Base-by-base conservation (phyloP, 345 rosid species). In the Brassica incana region DNA sequence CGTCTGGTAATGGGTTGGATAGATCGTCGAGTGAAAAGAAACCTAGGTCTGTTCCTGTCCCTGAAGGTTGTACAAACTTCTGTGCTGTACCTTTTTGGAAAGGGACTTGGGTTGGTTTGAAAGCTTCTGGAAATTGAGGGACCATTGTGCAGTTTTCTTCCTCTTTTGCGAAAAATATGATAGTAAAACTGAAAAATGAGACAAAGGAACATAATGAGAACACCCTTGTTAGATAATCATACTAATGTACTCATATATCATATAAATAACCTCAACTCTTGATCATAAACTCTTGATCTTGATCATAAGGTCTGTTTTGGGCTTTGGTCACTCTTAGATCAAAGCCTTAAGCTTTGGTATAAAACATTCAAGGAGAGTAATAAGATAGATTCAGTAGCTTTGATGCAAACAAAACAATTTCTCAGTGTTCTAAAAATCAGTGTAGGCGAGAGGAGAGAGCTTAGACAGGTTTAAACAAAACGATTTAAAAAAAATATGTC, bases 31-130 rank as follows among this genome's bases (percentile, higher is more conserved):
- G 78, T 58, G 87, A 88, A 87, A 88, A 94, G 85, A 94, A 92
- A 50, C 94, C 97, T 5, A 94, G 67, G 80, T 92, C 97, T 8
- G 88, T 86, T 77, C 98, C 98, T 33, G 96, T 86, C 80, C 98
- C 94, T 7, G 93, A 83, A 78, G 92, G 86, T 85, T 92, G 97
- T 69, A 64, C 30, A 78, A 94, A 94, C 85, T 84, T 90, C 86
- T 87, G 97, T 25, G 87, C 91, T 2, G 70, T 72, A 14, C 97
- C 98, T 88, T 90, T 90, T 69, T 77, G 80, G 78, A 94, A 94
- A 77, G 94, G 87, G 48, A 89, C 77, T 83, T 80, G 86, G 61
- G 77, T 86, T 1, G 96, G 88, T 73, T 78, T 65, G 83, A 77
- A 88, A 62, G 85, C 90, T 84, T 94, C 91, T 38, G 97, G 93